Evolutionary conservation across 805 yeast genomes (phyloP), one percentile per base, ranked within the genome.

Genomic region (Candida boleticola): DNA sequence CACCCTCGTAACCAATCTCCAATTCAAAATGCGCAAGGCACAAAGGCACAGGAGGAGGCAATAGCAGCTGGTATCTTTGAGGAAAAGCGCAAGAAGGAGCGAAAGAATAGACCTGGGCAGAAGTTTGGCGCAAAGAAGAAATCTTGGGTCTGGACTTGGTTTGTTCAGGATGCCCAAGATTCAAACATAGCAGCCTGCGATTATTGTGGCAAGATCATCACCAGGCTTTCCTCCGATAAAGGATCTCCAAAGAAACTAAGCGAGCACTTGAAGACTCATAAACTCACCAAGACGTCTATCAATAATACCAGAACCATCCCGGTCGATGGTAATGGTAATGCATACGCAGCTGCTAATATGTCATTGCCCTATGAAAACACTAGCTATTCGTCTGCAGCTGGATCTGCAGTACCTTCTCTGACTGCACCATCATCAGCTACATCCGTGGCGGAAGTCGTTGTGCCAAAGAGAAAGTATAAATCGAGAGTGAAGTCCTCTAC

Each of bases 111-210:
- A 40, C 80, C 80, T 1, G 81, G 81, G 5, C 79, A 73, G 48
- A 73, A 70, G 49, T 76, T 76, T 45, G 83, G 83, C 14, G 83
- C 83, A 14, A 77, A 76, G 51, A 78, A 78, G 66, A 73, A 71
- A 49, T 76, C 80, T 25, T 79, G 83, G 83, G 82, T 78, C 11
- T 79, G 83, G 83, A 58, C 71, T 17, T 79, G 83, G 83, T 79
- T 78, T 51, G 65, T 65, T 11, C 83, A 79, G 50, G 81, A 77
- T 52, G 53, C 55, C 14, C 47, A 47, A 16, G 75, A 79, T 48
- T 66, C 73, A 38, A 75, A 76, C 42, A 46, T 71, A 16, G 82
- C 83, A 2, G 73, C 73, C 3, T 79, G 83, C 57, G 80, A 77
- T 45, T 66, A 57, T 45, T 79, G 83, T 54, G 75, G 77, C 1